Conservation (phyloP, 148 eudicot species). For the Arctostaphylos glauca region DNA sequence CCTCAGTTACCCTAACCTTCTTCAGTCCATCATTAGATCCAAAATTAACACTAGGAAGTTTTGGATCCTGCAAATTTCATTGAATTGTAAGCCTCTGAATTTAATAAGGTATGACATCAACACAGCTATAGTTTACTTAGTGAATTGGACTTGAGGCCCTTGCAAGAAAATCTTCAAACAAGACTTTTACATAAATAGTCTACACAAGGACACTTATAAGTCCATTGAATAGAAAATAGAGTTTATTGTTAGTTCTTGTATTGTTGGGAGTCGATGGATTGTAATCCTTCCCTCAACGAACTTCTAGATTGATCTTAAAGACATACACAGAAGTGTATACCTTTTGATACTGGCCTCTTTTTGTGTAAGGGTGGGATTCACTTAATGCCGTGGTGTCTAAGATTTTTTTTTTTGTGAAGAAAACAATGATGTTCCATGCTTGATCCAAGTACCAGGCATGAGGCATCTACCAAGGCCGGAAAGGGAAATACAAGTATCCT, state of each 20-base stretch:
- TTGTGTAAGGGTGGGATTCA: neutral
- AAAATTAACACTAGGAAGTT: constrained; percentile 64
- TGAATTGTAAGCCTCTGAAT: no score
- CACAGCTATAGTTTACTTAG: neutral
- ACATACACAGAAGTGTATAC: neutral
- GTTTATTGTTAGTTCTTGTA: neutral
- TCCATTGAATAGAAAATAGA: neutral
- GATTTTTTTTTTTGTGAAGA: neutral
- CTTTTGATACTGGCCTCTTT: neutral
- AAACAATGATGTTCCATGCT: neutral
- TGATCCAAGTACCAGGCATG: neutral
- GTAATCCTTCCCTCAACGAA: neutral
- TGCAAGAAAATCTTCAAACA: constrained; percentile 5
- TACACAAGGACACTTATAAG: neutral
- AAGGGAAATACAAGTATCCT: no score
- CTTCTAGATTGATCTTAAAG: neutral
- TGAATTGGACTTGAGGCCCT: neutral
- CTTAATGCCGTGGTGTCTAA: neutral
- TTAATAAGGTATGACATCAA: no score
- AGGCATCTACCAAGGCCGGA: neutral
- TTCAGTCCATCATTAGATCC: constrained; percentile 56
- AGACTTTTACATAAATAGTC: neutral
- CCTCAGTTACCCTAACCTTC: constrained; percentile 71
- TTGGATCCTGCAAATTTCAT: constrained; percentile 44
- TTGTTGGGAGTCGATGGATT: neutral